phyloP scores from a whole-genome alignment of 306 rosid species.

The Rubus parviflorus region DNA sequence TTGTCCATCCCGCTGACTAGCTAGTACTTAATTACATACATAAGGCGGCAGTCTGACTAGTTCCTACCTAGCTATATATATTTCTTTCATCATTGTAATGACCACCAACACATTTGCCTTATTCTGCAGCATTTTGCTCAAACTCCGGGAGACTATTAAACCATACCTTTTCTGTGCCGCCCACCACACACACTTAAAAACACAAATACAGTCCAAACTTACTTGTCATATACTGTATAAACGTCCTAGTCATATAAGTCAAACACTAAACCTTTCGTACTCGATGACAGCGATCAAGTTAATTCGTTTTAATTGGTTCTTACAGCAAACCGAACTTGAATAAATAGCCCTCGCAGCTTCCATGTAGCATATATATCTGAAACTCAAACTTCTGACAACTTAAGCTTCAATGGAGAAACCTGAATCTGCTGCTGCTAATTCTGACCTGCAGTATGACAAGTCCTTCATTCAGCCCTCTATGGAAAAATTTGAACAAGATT shows the following conservation, averaged over 20 bases:
- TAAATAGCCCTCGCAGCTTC: background rate
- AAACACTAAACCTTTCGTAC: background rate
- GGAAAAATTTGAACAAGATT: constrained; percentile 20
- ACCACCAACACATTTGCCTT: constrained; percentile 9
- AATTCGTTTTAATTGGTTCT: background rate
- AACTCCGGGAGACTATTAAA: background rate
- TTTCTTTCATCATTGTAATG: constrained; percentile 10
- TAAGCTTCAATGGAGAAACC: constrained; percentile 24
- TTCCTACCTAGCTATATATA: background rate
- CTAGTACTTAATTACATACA: background rate
- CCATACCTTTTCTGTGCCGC: background rate
- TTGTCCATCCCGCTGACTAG: constrained; percentile 6
- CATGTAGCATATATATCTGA: background rate
- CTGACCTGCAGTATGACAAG: constrained; percentile 14
- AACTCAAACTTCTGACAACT: background rate
- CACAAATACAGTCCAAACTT: background rate
- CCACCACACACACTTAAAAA: constrained; percentile 2
- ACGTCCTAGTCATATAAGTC: constrained; percentile 6
- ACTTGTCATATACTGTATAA: background rate
- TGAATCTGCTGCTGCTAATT: background rate
- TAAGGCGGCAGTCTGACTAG: constrained; percentile 13
- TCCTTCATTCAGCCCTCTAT: constrained; percentile 32
- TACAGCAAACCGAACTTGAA: background rate
- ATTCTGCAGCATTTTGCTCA: constrained; percentile 4
- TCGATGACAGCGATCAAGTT: background rate